Percentiles rank a stretch among this genome's conserved stretches.
phyloP scores from a whole-genome alignment of 1,284 basidiomycete genomes.

The Violaceomyces palustris region DNA sequence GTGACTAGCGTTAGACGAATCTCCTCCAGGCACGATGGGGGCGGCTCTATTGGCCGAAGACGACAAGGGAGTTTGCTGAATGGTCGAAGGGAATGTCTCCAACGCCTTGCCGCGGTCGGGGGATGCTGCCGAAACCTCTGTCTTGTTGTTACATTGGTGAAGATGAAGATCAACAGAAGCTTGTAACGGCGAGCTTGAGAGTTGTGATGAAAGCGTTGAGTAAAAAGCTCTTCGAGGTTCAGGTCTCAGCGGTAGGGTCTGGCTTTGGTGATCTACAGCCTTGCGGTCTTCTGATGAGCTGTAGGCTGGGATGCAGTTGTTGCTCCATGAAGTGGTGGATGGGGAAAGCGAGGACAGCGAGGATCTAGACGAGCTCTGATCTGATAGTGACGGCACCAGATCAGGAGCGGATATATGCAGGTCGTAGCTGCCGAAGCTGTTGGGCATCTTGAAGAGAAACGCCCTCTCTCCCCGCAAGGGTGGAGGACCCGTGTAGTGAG shows the following conservation, averaged over 20 bases:
- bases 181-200: not conserved
- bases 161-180: not conserved
- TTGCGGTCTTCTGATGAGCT: constrained; percentile 6
- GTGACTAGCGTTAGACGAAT: not conserved
- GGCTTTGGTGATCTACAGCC: constrained; percentile 4
- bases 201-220: not conserved
- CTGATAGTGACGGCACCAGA: constrained; percentile 10
- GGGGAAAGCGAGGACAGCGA: constrained; percentile 7
- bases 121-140: not conserved
- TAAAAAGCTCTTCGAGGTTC: not conserved
- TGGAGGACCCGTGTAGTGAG: too few relatives aligned
- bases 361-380: constrained; percentile 6
- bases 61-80: not conserved
- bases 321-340: not conserved
- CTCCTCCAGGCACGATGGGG: not conserved
- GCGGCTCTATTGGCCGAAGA: not conserved
- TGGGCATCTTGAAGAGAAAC: constrained; percentile 16
- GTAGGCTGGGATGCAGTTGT: too few relatives aligned
- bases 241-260: not conserved
- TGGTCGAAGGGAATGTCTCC: too few relatives aligned
- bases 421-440: constrained; percentile 8
- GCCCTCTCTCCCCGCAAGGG: too few relatives aligned
- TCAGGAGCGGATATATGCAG: constrained; percentile 9
- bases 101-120: too few relatives aligned
- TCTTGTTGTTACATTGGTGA: not conserved